phyloP scores from a whole-genome alignment of 1,139 yeast genomes.

The Schwanniomyces etchellsii region DNA sequence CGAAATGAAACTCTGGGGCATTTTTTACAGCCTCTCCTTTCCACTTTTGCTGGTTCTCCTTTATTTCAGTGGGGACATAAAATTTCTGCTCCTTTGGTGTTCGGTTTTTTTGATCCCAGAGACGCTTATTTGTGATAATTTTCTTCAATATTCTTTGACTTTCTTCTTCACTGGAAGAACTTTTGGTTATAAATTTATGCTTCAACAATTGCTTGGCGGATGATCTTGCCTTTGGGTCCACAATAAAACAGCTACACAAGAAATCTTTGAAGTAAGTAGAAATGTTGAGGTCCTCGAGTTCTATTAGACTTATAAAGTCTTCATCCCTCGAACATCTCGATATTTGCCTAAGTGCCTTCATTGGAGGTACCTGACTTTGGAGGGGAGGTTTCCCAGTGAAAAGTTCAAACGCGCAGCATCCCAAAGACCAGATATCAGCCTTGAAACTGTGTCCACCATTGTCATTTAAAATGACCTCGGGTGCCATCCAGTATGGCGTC shows the following conservation, averaged over 20 bases:
- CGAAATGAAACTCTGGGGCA: conserved; percentile 23
- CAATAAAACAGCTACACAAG: conserved; percentile 55
- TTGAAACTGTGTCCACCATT: conserved; percentile 71
- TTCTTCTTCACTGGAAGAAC: conserved; percentile 9
- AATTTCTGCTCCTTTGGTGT: conserved; percentile 26
- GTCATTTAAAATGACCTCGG: conserved; percentile 85
- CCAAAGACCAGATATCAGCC: conserved; percentile 96
- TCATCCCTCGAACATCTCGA: conserved; percentile 30
- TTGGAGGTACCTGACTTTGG: conserved; percentile 62
- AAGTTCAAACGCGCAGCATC: conserved; percentile 82
- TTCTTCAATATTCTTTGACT: conserved; percentile 19
- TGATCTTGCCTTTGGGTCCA: conserved; percentile 55
- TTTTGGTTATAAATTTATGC: conserved; percentile 49
- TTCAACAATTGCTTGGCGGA: conserved; percentile 54
- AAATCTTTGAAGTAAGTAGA: conserved; percentile 46
- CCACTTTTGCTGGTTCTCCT: conserved; percentile 33
- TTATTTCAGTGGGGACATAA: conserved; percentile 37
- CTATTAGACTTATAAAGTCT: conserved; percentile 31
- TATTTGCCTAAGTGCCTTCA: conserved; percentile 62
- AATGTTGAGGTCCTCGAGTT: conserved; percentile 18
- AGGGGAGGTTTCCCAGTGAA: conserved; percentile 83
- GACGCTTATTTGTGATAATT: conserved; percentile 31
- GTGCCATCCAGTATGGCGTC: conserved; percentile 99
- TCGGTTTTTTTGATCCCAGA: conserved; percentile 41
- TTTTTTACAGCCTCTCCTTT: conserved; percentile 11